Conservation (phyloP, 257 asterid species). For the Ligustrum vulgare region DNA sequence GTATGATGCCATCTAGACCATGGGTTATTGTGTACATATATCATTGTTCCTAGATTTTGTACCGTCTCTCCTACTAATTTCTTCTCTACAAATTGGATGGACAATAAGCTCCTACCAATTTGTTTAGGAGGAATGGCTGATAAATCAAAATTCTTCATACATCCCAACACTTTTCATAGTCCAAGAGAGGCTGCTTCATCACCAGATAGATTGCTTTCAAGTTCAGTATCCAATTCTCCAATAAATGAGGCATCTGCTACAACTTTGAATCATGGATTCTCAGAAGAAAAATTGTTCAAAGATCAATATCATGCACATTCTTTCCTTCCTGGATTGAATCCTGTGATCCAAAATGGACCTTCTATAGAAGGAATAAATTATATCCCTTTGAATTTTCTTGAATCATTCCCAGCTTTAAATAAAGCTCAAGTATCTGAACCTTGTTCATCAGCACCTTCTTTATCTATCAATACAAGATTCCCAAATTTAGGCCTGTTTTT, state of each 20-base stretch:
- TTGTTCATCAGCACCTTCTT: slow-evolving; percentile 7
- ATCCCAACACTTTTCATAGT: slow-evolving; percentile 28
- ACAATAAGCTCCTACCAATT: slow-evolving; percentile 34
- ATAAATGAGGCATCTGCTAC: slow-evolving; percentile 16
- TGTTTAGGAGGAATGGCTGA: slow-evolving; percentile 25
- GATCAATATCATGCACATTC: slow-evolving; percentile 27
- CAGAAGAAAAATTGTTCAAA: slow-evolving; percentile 28
- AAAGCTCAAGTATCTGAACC: slow-evolving; percentile 21
- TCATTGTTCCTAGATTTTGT: slow-evolving; percentile 24
- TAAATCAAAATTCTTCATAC: slow-evolving; percentile 30
- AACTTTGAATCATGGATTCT: neutral
- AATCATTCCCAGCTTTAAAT: slow-evolving; percentile 27
- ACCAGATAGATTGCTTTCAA: slow-evolving; percentile 27
- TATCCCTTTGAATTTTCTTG: slow-evolving; percentile 34
- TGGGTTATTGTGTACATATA: slow-evolving; percentile 23
- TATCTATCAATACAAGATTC: slow-evolving; percentile 18
- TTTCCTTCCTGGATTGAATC: slow-evolving; percentile 15
- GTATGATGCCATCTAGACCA: neutral
- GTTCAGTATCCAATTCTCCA: slow-evolving; percentile 34
- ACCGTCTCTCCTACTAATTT: slow-evolving; percentile 30
- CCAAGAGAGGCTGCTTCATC: slow-evolving; percentile 12
- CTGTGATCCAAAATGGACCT: slow-evolving; percentile 12
- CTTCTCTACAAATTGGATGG: slow-evolving; percentile 29
- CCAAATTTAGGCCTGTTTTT: slow-evolving; percentile 51
- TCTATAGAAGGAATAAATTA: slow-evolving; percentile 19